Percentiles rank a stretch among this genome's conserved stretches.
Evolutionary conservation across 257 asterid genomes (phyloP).

Genomic region (Hygrophila difformis): DNA sequence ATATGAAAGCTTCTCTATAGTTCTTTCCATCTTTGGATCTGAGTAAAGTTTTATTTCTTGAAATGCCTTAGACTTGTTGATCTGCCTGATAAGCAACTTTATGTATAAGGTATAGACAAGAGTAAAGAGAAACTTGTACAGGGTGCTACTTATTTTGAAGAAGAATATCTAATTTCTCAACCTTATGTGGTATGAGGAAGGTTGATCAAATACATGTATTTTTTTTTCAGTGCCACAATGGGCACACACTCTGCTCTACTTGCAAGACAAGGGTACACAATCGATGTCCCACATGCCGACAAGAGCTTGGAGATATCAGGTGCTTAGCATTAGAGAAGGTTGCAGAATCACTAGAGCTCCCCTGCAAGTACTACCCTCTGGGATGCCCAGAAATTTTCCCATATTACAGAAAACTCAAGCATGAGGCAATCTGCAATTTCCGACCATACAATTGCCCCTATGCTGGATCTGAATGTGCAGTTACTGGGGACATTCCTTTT

Average conservation of each 20-base stretch:
- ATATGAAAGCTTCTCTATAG: too few species aligned
- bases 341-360: slow-evolving; percentile 34
- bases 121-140: too few species aligned
- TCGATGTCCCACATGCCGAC: slow-evolving; percentile 34
- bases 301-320: slow-evolving; percentile 38
- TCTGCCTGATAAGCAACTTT: too few species aligned
- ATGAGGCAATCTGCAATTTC: slow-evolving; percentile 27
- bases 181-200: too few species aligned
- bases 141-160: too few species aligned
- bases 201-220: too few species aligned
- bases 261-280: slow-evolving; percentile 35
- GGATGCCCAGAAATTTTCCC: slow-evolving; percentile 32
- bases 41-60: too few species aligned
- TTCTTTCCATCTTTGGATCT: too few species aligned
- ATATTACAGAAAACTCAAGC: slow-evolving; percentile 32
- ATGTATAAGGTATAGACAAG: too few species aligned
- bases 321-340: slow-evolving; percentile 34
- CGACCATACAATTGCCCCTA: slow-evolving; percentile 27
- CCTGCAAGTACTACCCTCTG: slow-evolving; percentile 29
- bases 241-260: slow-evolving; percentile 35
- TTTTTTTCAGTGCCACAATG: slow-evolving; percentile 4
- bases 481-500: slow-evolving; percentile 26
- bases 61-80: too few species aligned
- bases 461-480: slow-evolving; percentile 30
- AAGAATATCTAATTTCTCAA: too few species aligned